phyloP scores from a whole-genome alignment of 164 flowering plant species.

The Magnolia officinalis region DNA sequence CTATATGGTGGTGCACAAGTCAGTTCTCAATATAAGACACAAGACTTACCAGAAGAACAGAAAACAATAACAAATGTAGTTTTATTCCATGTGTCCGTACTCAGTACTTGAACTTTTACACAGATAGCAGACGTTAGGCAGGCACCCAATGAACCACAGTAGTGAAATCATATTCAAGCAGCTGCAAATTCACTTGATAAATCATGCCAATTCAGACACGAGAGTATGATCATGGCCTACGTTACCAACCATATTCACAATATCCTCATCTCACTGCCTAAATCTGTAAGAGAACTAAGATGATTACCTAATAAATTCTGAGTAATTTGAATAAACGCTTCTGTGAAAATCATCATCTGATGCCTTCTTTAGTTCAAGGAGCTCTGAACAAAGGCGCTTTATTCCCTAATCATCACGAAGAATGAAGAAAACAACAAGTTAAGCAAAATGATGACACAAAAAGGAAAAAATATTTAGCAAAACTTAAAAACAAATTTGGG shows the following conservation, averaged over 20 bases:
- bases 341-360: slow-evolving; percentile 55
- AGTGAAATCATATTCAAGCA: not conserved
- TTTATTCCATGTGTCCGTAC: not conserved
- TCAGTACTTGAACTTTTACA: not conserved
- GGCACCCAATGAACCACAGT: not conserved
- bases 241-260: not conserved
- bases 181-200: not conserved
- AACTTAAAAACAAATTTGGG: not conserved
- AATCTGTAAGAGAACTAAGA: not conserved
- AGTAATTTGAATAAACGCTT: slow-evolving; percentile 42
- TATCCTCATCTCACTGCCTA: not conserved
- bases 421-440: not conserved
- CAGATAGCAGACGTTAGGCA: not conserved
- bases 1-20: not conserved
- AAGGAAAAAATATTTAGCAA: not conserved
- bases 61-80: not conserved
- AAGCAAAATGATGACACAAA: not conserved
- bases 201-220: not conserved
- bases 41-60: not conserved
- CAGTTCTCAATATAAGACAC: not conserved
- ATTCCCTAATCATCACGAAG: slow-evolving; percentile 42
- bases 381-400: slow-evolving; percentile 61
- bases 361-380: slow-evolving; percentile 54
- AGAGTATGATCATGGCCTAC: not conserved
- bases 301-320: slow-evolving; percentile 51